A percentile compares a stretch with the other conserved stretches of the same genome.
Evolutionary conservation across 352 stramenopile species (phyloP).

Genomic region (Peronosclerospora sorghi): DNA sequence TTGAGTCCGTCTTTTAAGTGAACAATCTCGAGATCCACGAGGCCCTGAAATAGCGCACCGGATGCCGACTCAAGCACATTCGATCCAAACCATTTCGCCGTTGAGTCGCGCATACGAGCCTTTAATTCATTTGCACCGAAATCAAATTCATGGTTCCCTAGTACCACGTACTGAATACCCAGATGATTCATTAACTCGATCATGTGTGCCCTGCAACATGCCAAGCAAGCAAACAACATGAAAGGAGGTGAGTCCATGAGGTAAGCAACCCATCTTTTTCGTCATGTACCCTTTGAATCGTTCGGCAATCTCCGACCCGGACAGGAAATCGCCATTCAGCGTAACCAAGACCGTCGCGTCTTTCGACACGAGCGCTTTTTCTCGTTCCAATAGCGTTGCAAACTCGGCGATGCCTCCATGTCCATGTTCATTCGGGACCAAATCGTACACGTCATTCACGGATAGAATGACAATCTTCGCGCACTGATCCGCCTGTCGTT

Average conservation of each 20-base stretch:
- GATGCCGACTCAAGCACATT: constrained; percentile 45
- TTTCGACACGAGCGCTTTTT: constrained; percentile 19
- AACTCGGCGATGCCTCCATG: constrained; percentile 50
- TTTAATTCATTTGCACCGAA: constrained; percentile 46
- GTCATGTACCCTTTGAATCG: constrained; percentile 48
- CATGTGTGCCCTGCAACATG: constrained; percentile 47
- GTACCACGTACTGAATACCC: constrained; percentile 56
- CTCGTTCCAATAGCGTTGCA: constrained; percentile 42
- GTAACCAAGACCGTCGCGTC: constrained; percentile 54
- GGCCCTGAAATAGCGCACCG: constrained; percentile 19
- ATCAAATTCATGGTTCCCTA: constrained; percentile 79
- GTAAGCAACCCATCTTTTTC: too few relatives aligned
- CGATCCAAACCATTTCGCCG: constrained; percentile 65
- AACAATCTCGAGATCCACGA: constrained; percentile 47
- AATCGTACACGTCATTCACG: constrained; percentile 71
- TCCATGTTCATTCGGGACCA: constrained; percentile 51
- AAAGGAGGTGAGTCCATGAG: neutral
- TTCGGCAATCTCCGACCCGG: constrained; percentile 47
- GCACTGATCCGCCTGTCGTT: constrained; percentile 1
- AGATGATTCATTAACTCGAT: constrained; percentile 70
- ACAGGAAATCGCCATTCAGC: constrained; percentile 73
- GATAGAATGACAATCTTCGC: constrained; percentile 45
- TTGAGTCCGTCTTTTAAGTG: constrained; percentile 38
- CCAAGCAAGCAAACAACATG: neutral
- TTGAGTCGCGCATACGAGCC: constrained; percentile 40